A percentile compares a stretch with the other conserved stretches of the same genome.
Conservation (phyloP, 2,329 filamentous ascomycete genomes). For the Colletotrichum eleusines region DNA sequence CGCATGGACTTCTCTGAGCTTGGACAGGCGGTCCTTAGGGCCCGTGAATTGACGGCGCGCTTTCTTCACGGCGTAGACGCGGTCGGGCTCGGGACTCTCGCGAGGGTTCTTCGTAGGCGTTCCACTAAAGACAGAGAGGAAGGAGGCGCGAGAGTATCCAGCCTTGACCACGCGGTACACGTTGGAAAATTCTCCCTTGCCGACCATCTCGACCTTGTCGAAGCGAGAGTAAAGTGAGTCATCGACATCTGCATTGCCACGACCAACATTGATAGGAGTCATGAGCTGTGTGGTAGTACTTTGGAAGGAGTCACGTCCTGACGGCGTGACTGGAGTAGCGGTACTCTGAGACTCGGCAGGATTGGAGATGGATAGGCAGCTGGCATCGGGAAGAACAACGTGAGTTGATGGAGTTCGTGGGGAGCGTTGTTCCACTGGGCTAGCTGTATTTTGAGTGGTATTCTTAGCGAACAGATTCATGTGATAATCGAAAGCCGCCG, state of each 20-base stretch:
- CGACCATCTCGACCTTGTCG: conserved; percentile 82
- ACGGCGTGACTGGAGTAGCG: conserved; percentile 78
- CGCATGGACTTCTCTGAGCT: conserved; percentile 85
- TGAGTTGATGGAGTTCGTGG: conserved; percentile 85
- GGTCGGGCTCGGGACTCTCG: conserved; percentile 64
- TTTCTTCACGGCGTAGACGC: conserved; percentile 94
- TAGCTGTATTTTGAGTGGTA: conserved; percentile 66
- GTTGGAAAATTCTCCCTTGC: conserved; percentile 91
- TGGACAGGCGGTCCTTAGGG: conserved; percentile 81
- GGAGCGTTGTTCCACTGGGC: conserved; percentile 71
- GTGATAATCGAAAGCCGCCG: conserved; percentile 48
- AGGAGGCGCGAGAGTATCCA: conserved; percentile 45
- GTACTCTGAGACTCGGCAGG: conserved; percentile 54
- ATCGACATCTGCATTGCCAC: conserved; percentile 78
- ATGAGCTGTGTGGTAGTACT: conserved; percentile 67
- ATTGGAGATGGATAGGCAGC: conserved; percentile 84
- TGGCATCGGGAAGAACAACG: conserved; percentile 82
- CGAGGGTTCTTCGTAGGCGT: conserved; percentile 63
- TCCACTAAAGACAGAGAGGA: conserved; percentile 53
- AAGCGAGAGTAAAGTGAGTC: conserved; percentile 80
- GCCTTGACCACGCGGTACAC: conserved; percentile 81
- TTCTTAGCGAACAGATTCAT: conserved; percentile 66
- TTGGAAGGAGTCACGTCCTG: conserved; percentile 64
- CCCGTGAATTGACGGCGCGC: conserved; percentile 84
- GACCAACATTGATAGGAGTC: conserved; percentile 76